A percentile compares a stretch with the other conserved stretches of the same genome.
Evolutionary conservation across 2,329 filamentous ascomycete genomes (phyloP).

Genomic region (Diaporthe sp.): DNA sequence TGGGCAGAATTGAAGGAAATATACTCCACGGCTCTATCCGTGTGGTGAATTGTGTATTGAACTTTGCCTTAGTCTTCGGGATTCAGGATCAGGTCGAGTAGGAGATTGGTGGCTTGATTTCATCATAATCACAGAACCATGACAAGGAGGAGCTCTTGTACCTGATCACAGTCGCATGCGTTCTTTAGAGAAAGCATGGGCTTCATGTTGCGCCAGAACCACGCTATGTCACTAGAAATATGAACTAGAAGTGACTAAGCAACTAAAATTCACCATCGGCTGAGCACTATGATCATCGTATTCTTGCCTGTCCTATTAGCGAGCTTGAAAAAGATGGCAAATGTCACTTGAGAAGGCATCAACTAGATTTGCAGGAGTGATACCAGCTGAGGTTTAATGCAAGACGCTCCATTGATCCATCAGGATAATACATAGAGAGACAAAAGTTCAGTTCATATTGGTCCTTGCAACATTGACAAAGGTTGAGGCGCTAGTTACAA

Average conservation of each 20-base stretch:
- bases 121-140: background rate
- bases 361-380: background rate
- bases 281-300: background rate
- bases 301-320: background rate
- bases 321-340: no score
- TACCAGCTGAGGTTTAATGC: no score
- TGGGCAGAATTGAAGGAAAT: no score
- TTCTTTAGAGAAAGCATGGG: no score
- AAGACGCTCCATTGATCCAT: no score
- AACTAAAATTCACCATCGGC: no score
- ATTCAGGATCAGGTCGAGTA: no score
- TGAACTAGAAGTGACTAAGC: background rate
- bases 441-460: background rate
- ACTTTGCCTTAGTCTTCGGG: background rate
- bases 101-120: background rate
- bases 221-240: background rate
- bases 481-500: background rate
- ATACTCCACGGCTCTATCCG: background rate
- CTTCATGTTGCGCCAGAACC: background rate
- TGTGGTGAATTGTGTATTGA: no score
- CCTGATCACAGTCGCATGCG: background rate
- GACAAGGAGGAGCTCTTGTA: background rate
- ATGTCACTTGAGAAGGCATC: background rate
- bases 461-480: background rate
- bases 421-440: no score